Conservation (phyloP, 345 rosid genomes). For the Gossypioides kirkii region DNA sequence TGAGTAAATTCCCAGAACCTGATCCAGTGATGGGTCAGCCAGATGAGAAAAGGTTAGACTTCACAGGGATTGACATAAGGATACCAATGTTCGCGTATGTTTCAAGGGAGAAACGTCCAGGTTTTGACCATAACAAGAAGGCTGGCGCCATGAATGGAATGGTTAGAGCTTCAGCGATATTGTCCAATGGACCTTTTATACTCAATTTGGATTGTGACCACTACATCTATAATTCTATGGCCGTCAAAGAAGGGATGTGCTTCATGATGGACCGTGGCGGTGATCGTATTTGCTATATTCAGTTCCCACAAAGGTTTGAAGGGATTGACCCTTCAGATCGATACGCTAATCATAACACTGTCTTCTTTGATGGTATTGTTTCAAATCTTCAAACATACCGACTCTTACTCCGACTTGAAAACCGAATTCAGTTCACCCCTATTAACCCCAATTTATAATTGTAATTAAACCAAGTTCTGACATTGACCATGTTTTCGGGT, state of each 20-base stretch:
- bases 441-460: too few relatives aligned
- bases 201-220: slow-evolving; percentile 7
- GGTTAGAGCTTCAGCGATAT: slow-evolving; percentile 88
- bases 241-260: slow-evolving; percentile 73
- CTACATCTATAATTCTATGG: background rate
- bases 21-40: background rate
- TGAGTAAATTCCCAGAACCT: background rate
- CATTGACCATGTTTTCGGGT: background rate
- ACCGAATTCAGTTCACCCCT: too few relatives aligned
- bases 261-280: slow-evolving; percentile 99
- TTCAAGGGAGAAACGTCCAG: slow-evolving; percentile 1
- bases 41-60: slow-evolving; percentile 1
- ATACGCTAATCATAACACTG: background rate
- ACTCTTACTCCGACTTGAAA: too few relatives aligned
- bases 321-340: slow-evolving; percentile 2
- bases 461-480: background rate
- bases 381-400: too few relatives aligned
- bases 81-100: background rate
- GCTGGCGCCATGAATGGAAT: slow-evolving; percentile 34
- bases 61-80: background rate
- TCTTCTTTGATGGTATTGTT: background rate
- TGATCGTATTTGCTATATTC: slow-evolving; percentile 81
- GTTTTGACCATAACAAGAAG: slow-evolving; percentile 3
- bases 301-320: slow-evolving; percentile 44
- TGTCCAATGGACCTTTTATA: slow-evolving; percentile 34